phyloP scores from a whole-genome alignment of 331 rosid genomes.

The Prunus yedoensis region DNA sequence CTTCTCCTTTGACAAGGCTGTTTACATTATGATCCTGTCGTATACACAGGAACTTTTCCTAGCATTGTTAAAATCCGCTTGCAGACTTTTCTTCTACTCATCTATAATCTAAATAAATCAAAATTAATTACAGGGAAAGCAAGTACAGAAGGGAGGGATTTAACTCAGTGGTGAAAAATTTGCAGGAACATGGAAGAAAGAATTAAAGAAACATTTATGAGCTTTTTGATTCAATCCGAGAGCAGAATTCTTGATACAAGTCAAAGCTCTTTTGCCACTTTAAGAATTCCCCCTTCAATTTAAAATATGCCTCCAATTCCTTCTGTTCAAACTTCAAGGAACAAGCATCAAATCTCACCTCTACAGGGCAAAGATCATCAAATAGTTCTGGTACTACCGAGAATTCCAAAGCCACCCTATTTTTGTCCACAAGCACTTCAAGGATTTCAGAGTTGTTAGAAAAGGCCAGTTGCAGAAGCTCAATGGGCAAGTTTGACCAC shows the following conservation, averaged over 20 bases:
- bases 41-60: neutral
- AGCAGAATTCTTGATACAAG: constrained; percentile 40
- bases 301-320: constrained; percentile 40
- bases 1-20: too few species aligned
- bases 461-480: constrained; percentile 57
- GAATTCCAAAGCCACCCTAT: constrained; percentile 46
- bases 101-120: neutral
- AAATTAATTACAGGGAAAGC: neutral
- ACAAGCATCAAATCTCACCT: constrained; percentile 58
- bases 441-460: constrained; percentile 47
- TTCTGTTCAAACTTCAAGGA: constrained; percentile 31
- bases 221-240: constrained; percentile 27
- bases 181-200: neutral
- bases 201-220: neutral
- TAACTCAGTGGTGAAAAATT: neutral
- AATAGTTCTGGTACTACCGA: constrained; percentile 59
- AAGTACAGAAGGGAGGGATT: neutral
- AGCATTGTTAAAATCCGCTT: neutral
- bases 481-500: constrained; percentile 74
- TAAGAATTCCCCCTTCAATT: constrained; percentile 54
- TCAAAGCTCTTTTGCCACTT: constrained; percentile 56
- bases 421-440: constrained; percentile 32
- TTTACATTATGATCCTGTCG: too few species aligned
- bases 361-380: constrained; percentile 57
- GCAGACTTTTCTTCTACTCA: neutral